These are phyloP conservation scores for Neolentinus lepideus DNA, from an alignment of 1,284 basidiomycete genomes.

Conservation along the genomic window DNA sequence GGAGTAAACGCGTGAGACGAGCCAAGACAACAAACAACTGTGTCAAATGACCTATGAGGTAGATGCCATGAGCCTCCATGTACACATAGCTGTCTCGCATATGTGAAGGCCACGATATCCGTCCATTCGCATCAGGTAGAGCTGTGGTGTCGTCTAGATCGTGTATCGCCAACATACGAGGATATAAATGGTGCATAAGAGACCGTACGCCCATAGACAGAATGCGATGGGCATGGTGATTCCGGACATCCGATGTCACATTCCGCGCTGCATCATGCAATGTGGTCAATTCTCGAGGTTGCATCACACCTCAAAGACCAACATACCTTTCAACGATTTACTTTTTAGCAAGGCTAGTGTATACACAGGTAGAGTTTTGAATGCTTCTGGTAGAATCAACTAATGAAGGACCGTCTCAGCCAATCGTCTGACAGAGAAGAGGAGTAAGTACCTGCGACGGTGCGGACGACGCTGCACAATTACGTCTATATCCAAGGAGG, in stretches of 20 bases:
- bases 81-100: slow-evolving; percentile 84
- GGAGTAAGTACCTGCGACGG: slow-evolving; percentile 63
- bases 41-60: slow-evolving; percentile 71
- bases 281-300: neutral
- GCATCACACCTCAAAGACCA: neutral
- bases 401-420: slow-evolving; percentile 22
- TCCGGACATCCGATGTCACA: slow-evolving; percentile 91
- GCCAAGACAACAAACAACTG: neutral
- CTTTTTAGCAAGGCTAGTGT: slow-evolving; percentile 83
- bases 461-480: slow-evolving; percentile 83
- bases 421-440: neutral
- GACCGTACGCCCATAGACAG: slow-evolving; percentile 63
- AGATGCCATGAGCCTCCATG: slow-evolving; percentile 90
- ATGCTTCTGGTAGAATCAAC: slow-evolving; percentile 93
- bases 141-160: slow-evolving; percentile 73
- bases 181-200: slow-evolving; percentile 83
- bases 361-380: slow-evolving; percentile 85
- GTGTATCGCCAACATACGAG: slow-evolving; percentile 85
- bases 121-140: slow-evolving; percentile 53
- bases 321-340: slow-evolving; percentile 84
- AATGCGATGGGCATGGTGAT: slow-evolving; percentile 77
- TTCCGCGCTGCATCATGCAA: slow-evolving; percentile 50
- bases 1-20: neutral
- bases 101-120: slow-evolving; percentile 65
- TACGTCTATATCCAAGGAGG: slow-evolving; percentile 82